Evolutionary conservation across 306 rosid species (phyloP).

Genomic region (Castanea sativa): DNA sequence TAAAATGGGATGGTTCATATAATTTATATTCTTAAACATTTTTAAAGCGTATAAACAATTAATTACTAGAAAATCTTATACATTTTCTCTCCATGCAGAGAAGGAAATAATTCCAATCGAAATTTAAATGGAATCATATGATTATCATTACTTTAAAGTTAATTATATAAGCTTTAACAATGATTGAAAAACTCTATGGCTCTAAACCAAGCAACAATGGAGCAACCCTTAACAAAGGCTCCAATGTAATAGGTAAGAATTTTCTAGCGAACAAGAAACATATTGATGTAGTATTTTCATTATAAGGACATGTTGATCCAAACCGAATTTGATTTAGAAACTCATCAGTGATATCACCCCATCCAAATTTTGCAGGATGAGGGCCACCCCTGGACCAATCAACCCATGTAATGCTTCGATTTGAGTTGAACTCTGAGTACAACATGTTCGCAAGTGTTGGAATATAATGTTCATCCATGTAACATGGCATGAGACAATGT

Average conservation of each 20-base stretch:
- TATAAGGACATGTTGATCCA: slow-evolving; percentile 37
- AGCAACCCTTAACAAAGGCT: slow-evolving; percentile 44
- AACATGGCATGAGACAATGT: slow-evolving; percentile 44
- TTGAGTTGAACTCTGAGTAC: slow-evolving; percentile 27
- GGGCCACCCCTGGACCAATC: slow-evolving; percentile 66
- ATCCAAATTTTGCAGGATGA: slow-evolving; percentile 42
- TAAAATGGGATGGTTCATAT: no score
- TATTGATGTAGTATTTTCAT: slow-evolving; percentile 38
- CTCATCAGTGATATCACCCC: slow-evolving; percentile 37
- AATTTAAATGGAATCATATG: not conserved
- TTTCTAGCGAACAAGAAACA: slow-evolving; percentile 68
- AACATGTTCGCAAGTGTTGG: slow-evolving; percentile 47
- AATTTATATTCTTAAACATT: no score
- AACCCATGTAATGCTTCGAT: slow-evolving; percentile 50
- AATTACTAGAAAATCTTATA: no score
- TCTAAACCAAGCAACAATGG: slow-evolving; percentile 43
- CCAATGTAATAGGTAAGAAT: slow-evolving; percentile 46
- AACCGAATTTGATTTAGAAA: slow-evolving; percentile 44
- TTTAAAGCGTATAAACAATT: no score
- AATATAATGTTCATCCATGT: slow-evolving; percentile 58
- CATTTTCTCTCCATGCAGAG: not conserved
- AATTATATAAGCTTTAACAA: not conserved
- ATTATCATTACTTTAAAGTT: not conserved
- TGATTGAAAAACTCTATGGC: slow-evolving; percentile 11
- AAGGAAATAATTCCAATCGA: not conserved